These are phyloP conservation scores for Exophiala sp. DNA, from an alignment of 2,329 filamentous ascomycete species.

Conservation along the genomic window DNA sequence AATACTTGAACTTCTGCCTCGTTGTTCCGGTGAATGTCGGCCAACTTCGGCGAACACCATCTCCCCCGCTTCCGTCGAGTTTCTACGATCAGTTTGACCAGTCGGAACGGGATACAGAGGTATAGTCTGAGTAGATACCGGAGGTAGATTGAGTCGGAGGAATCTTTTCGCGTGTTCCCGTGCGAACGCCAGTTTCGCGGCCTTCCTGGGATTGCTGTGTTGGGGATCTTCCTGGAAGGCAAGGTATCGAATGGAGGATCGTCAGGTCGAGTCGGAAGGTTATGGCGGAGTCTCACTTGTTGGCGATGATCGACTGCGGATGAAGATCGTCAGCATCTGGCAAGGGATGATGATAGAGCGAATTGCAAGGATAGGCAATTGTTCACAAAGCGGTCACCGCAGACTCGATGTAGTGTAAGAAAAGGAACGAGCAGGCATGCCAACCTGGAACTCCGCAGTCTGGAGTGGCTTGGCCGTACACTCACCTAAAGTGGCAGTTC, in stretches of 20 bases:
- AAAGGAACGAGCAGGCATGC: conserved; percentile 8
- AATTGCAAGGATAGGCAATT: not conserved
- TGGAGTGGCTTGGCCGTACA: conserved; percentile 7
- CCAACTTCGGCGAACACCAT: conserved; percentile 30
- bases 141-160: conserved; percentile 38
- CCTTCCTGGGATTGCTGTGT: too few relatives aligned
- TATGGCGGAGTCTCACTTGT: not conserved
- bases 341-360: not conserved
- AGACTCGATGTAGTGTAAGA: not conserved
- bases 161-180: conserved; percentile 45
- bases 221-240: too few relatives aligned
- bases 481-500: conserved; percentile 8
- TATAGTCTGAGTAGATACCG: conserved; percentile 28
- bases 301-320: not conserved
- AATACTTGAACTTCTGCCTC: conserved; percentile 25
- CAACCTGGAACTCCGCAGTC: conserved; percentile 7
- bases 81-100: conserved; percentile 35
- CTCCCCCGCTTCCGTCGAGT: conserved; percentile 30
- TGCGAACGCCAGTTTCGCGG: conserved; percentile 40
- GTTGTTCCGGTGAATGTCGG: conserved; percentile 21
- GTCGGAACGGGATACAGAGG: conserved; percentile 31
- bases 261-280: not conserved
- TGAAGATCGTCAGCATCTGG: not conserved
- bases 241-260: not conserved
- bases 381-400: not conserved